Percentiles rank a stretch among this genome's conserved stretches.
These are phyloP conservation scores for Gossypium thurberi DNA, from an alignment of 345 rosid genomes.

Conservation along the genomic window DNA sequence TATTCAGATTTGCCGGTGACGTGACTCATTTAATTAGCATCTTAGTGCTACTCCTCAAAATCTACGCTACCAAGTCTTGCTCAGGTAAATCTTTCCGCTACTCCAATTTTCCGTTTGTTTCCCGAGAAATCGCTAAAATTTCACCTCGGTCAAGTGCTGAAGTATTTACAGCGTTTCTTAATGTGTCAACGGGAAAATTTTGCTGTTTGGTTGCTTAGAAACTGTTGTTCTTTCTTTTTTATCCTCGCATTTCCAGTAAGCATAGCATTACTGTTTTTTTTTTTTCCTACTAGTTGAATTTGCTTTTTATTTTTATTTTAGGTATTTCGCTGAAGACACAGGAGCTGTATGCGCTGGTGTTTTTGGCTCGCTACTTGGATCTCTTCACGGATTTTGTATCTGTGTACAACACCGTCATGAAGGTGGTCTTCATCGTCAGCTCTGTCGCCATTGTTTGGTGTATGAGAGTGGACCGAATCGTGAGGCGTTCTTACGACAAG, in stretches of 20 bases:
- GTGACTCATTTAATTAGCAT: constrained; percentile 89
- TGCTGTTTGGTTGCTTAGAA: not conserved
- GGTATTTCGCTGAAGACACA: constrained; percentile 92
- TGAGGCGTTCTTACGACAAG: constrained; percentile 63
- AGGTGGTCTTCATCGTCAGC: constrained; percentile 76
- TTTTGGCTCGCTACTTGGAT: constrained; percentile 82
- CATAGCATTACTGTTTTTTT: not conserved
- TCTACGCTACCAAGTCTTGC: constrained; percentile 90
- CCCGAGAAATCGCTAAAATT: constrained; percentile 10
- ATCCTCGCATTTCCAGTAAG: no score
- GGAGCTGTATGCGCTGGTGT: constrained; percentile 84
- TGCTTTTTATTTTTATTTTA: constrained; percentile 13
- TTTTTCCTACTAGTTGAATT: constrained; percentile 4
- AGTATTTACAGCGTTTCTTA: not conserved
- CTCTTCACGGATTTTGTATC: constrained; percentile 72
- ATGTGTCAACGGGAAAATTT: not conserved
- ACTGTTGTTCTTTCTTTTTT: not conserved
- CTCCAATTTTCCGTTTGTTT: constrained; percentile 13
- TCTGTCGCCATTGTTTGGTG: constrained; percentile 89
- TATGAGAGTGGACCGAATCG: constrained; percentile 64
- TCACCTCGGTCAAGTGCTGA: not conserved
- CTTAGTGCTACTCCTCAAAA: constrained; percentile 90
- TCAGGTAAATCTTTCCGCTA: constrained; percentile 43
- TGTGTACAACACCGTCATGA: constrained; percentile 80
- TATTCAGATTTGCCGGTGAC: constrained; percentile 90